Base-by-base conservation (phyloP, 192 early-diverging fungal species). In the Entomortierella chlamydospora region DNA sequence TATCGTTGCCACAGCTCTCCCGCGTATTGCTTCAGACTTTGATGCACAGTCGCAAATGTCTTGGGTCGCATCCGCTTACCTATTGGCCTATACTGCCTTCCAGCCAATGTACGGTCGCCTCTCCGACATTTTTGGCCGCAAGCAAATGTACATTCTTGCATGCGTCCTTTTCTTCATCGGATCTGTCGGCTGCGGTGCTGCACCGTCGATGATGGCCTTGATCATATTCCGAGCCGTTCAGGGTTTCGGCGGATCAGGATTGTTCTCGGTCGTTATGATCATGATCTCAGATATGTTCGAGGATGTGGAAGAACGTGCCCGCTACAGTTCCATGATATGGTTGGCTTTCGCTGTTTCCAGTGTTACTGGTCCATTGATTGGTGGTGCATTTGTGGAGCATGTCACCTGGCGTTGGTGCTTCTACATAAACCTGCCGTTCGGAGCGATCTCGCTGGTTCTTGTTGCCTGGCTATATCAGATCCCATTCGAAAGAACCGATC, bases 351-450 rank as follows among this genome's bases (percentile, higher is more conserved):
- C 90, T 5, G 67, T 93, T 56, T 87, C 93, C 11, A 87, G 90
- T 7, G 87, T 94, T 11, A 60, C 92, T 5, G 97, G 94, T 0
- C 95, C 97, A 0, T 81, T 96, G n/a, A 49, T 95, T 15, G 97
- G 97, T 52, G 97, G 97, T 42, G 70, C 88, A 10, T 92, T 98
- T 39, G 92, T 91, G n/a, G 93, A 98, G 33, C 60, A 72, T 2
- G 61, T 83, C 13, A 85, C 81, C 41, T 91, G 92, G 92, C 73
- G 90, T 55, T 91, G 88, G 84, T 93, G 89, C 65, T 95, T 95
- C 72, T 96, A 86, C 81, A 90, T 94, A 72, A 95, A 95, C 61
- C 59, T 97, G 8, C 96, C 96, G 23, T 76, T 96, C 61, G 93
- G 94, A 13, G 84, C 80, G 7, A 18, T 92, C 10, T 86, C 91